Base-by-base conservation (phyloP, 2,329 filamentous ascomycete species). In the Leptographium wingfieldii region DNA sequence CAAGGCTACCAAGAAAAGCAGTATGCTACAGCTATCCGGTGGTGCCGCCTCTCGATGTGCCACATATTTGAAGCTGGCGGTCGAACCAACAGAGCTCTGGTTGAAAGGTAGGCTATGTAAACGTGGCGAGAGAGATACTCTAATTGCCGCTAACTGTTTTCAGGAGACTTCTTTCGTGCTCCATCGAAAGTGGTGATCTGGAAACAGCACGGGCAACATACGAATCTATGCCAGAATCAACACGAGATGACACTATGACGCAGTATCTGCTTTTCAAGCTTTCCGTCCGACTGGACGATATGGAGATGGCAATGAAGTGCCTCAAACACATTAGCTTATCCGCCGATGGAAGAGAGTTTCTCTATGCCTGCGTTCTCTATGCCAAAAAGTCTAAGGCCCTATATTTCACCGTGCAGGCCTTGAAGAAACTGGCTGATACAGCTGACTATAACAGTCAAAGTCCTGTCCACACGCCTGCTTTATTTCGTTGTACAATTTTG, bases 301-400 rank as follows among this genome's bases (percentile, higher is more conserved):
- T 72, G 46, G 77, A 82, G 1, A 68, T 79, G 69, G 86, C 86
- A n/a, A 71, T 75, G 25, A 77, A 83, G 54, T 89, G 85, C 67
- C 77, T 95, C 2, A 74, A 82, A 31, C 69, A 73, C 2, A 73
- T 96, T 31, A 79, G 77, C 59, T 76, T 76, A n/a, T 69, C 74
- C 7, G 69, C 74, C 0, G 77, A 79, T 27, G 80, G 85, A 40
- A 74, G 77, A 25, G 82, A 83, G 16, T 81, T 90, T 52, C 75
- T 96, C 0, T 90, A 92, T 64, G 88, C 90, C 1, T 96, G 91
- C 66, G 82, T 90, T 27, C 74, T 90, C 33, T 90, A 95, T 69
- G 87, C 90, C 3, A 84, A 91, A 56, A 76, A 83, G 63, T 74
- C 75, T 0, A 82, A 84, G 0, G 81, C 90, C 62, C 84, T 80